Conservation (phyloP, 2,329 filamentous ascomycete species). For the Atkinsonella texensis region DNA sequence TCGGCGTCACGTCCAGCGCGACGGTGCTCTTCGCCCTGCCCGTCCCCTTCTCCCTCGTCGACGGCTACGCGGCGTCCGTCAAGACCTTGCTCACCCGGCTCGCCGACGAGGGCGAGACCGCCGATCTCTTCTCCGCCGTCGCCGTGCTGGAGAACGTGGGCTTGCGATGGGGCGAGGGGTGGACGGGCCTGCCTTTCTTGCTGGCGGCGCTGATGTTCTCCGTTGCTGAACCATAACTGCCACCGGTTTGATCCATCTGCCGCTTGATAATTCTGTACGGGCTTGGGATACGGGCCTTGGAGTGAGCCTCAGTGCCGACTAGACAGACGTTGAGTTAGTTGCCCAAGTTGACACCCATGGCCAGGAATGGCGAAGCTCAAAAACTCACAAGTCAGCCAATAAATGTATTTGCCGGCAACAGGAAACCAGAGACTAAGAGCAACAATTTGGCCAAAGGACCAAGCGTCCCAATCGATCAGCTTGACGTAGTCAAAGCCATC, state of each 20-base stretch:
- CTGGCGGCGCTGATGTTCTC: not conserved
- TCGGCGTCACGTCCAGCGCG: not conserved
- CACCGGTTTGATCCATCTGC: not conserved
- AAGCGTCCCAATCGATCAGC: not conserved
- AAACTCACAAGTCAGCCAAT: slow-evolving; percentile 5
- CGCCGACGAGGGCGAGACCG: not conserved
- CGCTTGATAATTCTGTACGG: not conserved
- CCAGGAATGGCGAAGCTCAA: not conserved
- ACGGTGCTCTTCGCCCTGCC: not conserved
- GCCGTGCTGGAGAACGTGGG: not conserved
- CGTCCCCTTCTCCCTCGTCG: not conserved
- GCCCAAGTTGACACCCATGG: not conserved
- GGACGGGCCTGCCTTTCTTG: not conserved
- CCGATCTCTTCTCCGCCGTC: not conserved
- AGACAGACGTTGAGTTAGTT: not conserved
- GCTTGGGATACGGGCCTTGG: not conserved
- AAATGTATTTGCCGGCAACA: slow-evolving; percentile 1
- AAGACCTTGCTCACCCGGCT: not conserved
- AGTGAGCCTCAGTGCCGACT: not conserved
- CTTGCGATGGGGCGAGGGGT: not conserved
- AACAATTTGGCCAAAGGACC: slow-evolving; percentile 4
- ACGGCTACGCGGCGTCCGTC: not conserved
- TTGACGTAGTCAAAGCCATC: not conserved
- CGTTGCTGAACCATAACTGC: not conserved
- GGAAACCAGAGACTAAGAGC: slow-evolving; percentile 3